Evolutionary conservation across 768 basidiomycete genomes (phyloP), one percentile per base, ranked within the genome.

Genomic region (Termitomyces sp.): DNA sequence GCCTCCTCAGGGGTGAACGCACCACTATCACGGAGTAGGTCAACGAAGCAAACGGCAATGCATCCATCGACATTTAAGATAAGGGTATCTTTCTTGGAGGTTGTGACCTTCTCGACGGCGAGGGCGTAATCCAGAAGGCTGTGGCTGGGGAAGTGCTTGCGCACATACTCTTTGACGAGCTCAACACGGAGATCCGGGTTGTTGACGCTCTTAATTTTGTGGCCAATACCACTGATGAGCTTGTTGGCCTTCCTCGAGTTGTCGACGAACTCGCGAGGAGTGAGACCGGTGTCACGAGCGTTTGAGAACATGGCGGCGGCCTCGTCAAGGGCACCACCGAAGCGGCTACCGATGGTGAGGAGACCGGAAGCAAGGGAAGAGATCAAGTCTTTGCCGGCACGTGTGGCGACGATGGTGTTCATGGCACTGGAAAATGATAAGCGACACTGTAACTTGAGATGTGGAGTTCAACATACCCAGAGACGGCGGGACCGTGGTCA

Each of bases 121-220:
- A 98, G 84, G 15, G 95, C 96, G 66, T 95, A 96, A 76, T 96
- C 95, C 66, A 96, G 85, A 63, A 96, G 79, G 63, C 84, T 86
- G 78, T 95, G 94, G 68, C 87, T 88, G 4, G 96, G 96, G 92
- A 99, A 99, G 82, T 96, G 77, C 78, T 96, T 94, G 78, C 71
- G 78, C 60, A 96, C 96, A 67, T 91, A 99, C 78, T 95, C 93
- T 83, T 98, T 97, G 56, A 93, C 92, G 60, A 94, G 87, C 76
- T 93, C 89, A 61, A 94, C 91, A 70, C 91, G 91, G 48, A 93
- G 81, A 80, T 95, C 93, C 50, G 93, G 93, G 84, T 95, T 95
- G 76, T 93, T 95, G 64, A 94, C 91, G 64, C 89, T 93, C 87
- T 99, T 99, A 82, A 99, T 97, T 85, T 98, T 98, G 87, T 99